These are phyloP conservation scores for Coemansia sp. DNA, from an alignment of 192 early-diverging fungal genomes.

Conservation along the genomic window DNA sequence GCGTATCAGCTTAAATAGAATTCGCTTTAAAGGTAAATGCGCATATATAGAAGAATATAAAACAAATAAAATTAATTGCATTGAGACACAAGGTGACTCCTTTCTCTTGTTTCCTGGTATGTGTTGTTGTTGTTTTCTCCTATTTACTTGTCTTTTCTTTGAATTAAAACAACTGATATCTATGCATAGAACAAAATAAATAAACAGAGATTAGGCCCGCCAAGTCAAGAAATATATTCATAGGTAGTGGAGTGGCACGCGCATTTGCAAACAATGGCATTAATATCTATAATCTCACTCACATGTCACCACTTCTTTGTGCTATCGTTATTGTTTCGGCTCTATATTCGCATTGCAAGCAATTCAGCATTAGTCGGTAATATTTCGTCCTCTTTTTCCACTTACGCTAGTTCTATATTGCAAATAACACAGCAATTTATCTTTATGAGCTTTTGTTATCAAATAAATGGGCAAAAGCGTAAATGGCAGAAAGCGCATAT, in stretches of 20 bases:
- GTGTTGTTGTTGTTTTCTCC: background rate
- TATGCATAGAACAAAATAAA: background rate
- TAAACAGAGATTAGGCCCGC: background rate
- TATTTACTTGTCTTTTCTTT: background rate
- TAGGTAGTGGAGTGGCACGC: background rate
- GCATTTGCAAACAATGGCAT: conserved; percentile 2
- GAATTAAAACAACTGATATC: background rate
- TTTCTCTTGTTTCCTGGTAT: background rate
- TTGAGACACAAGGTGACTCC: background rate
- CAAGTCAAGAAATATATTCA: background rate
- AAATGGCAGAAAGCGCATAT: background rate
- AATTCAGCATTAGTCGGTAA: background rate
- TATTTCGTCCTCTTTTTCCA: no score
- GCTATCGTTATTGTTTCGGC: background rate
- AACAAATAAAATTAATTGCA: background rate
- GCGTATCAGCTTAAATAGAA: background rate
- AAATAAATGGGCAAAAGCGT: background rate
- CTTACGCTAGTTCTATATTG: no score
- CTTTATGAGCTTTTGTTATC: background rate
- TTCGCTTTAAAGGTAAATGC: background rate
- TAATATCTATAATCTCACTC: conserved; percentile 1
- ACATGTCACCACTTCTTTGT: background rate
- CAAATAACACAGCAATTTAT: no score
- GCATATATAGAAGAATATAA: background rate
- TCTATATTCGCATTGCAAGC: background rate